Evolutionary conservation across 1,284 basidiomycete genomes (phyloP), one percentile per base, ranked within the genome.

Genomic region (Taiwanofungus camphoratus): DNA sequence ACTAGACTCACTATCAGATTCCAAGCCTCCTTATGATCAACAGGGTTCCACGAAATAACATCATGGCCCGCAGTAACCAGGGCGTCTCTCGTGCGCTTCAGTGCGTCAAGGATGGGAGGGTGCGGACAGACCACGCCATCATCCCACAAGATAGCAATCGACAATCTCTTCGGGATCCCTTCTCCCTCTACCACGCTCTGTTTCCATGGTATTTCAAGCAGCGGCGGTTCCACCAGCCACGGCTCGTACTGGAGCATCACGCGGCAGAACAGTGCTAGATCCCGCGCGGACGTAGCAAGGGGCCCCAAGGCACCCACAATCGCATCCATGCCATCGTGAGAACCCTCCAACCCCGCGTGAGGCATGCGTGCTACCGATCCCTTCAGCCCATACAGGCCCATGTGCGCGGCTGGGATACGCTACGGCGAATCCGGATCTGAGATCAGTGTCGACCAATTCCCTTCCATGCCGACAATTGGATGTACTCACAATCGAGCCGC

Each of bases 351-450:
- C 13, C 74, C 73, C 2, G 69, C 70, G 56, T 76, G 72, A 31
- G 73, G 74, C 49, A 76, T 60, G 27, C 73, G 68, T 19, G 62
- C 71, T 30, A 75, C 70, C 5, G 66, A 76, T 11, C 73, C 70
- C 53, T 77, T 75, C 31, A 80, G 61, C 12, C 77, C 75, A 45
- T 77, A 81, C 29, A 81, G 55, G 13, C 77, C 77, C 48, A 68
- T 68, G 53, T 73, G 64, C 0, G 65, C 68, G 3, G 71, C 66
- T 3, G 73, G 74, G 20, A 73, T 65, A 23, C 70, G 64, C 65
- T 67, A 42, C 16, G 23, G 35, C 23, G 15, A 8, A 31, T 31
- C 35, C 24, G 7, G 21, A 11, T 13, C 13, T 11, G 27, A 12
- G 35, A 19, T 33, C 18, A 23, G 9, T 21, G n/a, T 26, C 29